Evolutionary conservation across 192 early-diverging fungal genomes (phyloP).

Genomic region (Coemansia sp.): DNA sequence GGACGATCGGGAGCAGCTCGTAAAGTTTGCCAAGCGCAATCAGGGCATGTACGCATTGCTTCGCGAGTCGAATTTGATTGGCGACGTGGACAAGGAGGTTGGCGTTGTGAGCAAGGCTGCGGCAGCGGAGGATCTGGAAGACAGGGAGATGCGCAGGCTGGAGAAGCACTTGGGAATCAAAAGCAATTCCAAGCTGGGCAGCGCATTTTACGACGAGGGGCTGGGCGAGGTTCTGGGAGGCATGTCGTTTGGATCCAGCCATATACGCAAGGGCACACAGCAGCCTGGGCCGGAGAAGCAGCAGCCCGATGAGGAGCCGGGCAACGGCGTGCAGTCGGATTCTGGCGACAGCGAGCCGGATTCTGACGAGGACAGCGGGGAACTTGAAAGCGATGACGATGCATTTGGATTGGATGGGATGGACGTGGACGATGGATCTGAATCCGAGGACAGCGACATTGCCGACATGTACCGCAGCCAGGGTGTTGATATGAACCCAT

Average conservation of each 20-base stretch:
- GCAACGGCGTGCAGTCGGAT: constrained; percentile 2
- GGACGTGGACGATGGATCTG: constrained; percentile 17
- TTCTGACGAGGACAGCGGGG: constrained; percentile 4
- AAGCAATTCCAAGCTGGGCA: constrained; percentile 37
- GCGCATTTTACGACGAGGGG: constrained; percentile 43
- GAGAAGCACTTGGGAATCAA: constrained; percentile 54
- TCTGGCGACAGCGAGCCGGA: not conserved
- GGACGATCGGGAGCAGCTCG: constrained; percentile 42
- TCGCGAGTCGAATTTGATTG: constrained; percentile 45
- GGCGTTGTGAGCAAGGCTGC: constrained; percentile 12
- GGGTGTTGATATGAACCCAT: constrained; percentile 25
- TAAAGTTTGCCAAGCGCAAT: constrained; percentile 55
- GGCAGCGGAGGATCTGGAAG: constrained; percentile 41
- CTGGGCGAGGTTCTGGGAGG: constrained; percentile 44
- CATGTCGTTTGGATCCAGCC: constrained; percentile 34
- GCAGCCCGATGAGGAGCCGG: not conserved
- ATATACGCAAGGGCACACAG: constrained; percentile 7
- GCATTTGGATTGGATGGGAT: constrained; percentile 34
- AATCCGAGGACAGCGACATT: constrained; percentile 49
- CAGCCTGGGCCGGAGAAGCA: not conserved
- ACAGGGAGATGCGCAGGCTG: constrained; percentile 50
- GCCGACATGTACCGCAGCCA: constrained; percentile 37
- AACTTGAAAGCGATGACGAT: constrained; percentile 20
- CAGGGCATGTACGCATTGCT: constrained; percentile 52
- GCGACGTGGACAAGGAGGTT: constrained; percentile 35